Percentiles rank a stretch among this genome's conserved stretches.
Conservation (phyloP, 2,329 filamentous ascomycete species). For the Mollisiaceae sp. region DNA sequence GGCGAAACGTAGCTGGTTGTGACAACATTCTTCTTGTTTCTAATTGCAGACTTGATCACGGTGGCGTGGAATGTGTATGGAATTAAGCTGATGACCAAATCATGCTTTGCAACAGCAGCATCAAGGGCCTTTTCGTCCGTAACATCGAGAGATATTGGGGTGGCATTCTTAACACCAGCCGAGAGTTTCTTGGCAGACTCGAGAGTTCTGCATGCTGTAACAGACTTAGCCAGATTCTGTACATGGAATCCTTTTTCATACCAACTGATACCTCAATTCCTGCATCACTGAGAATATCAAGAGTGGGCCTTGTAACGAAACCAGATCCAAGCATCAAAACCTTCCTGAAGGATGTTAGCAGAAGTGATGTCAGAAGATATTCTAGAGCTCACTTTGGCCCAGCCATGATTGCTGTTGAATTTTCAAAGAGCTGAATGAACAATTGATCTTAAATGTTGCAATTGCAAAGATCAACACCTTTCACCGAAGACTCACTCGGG, state of each 20-base stretch:
- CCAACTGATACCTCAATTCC: conserved; percentile 63
- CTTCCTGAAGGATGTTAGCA: conserved; percentile 32
- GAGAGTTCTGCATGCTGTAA: conserved; percentile 78
- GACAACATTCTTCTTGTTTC: conserved; percentile 93
- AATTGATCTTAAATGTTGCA: background rate
- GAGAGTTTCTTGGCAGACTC: conserved; percentile 77
- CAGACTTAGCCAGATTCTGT: conserved; percentile 22
- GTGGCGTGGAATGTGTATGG: conserved; percentile 88
- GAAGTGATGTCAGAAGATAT: background rate
- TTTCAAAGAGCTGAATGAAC: background rate
- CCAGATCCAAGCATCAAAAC: conserved; percentile 58
- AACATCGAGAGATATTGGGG: conserved; percentile 84
- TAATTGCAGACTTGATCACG: conserved; percentile 93
- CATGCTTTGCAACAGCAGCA: conserved; percentile 77
- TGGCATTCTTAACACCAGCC: conserved; percentile 72
- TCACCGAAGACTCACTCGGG: conserved; percentile 30
- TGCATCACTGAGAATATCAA: conserved; percentile 61
- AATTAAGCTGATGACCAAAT: conserved; percentile 82
- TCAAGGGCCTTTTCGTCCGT: conserved; percentile 78
- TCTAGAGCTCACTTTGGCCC: conserved; percentile 31
- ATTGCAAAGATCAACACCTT: conserved; percentile 21
- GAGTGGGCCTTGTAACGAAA: conserved; percentile 61
- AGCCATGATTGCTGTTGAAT: conserved; percentile 32
- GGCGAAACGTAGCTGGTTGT: conserved; percentile 94
- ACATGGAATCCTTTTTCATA: conserved; percentile 39